A percentile compares a stretch with the other conserved stretches of the same genome.
These are phyloP conservation scores for Setaria viridis DNA, from an alignment of 202 grass and related monocot species.

Conservation along the genomic window DNA sequence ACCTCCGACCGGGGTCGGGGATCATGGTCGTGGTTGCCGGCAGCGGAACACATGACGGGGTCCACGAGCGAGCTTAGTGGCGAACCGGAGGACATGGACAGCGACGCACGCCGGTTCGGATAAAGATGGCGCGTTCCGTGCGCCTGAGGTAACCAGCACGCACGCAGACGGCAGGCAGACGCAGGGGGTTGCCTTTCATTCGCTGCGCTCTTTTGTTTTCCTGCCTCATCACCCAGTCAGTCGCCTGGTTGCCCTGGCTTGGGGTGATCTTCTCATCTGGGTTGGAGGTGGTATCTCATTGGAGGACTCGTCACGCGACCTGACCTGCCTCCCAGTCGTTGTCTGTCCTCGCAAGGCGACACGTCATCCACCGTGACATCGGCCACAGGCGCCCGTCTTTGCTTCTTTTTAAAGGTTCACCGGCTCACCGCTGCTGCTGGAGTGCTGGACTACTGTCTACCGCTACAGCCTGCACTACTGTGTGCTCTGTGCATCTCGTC, in stretches of 20 bases:
- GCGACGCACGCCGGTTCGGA: slow-evolving; percentile 18
- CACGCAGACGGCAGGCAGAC: too few relatives aligned
- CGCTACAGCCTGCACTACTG: background rate
- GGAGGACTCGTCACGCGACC: background rate
- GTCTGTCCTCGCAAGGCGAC: background rate
- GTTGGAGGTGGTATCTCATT: background rate
- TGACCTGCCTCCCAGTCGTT: background rate
- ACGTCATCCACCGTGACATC: slow-evolving; percentile 2
- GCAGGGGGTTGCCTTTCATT: background rate
- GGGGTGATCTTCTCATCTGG: background rate
- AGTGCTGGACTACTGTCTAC: background rate
- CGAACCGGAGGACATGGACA: slow-evolving; percentile 34
- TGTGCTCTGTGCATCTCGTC: background rate
- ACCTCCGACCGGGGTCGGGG: too few relatives aligned
- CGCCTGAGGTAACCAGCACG: slow-evolving; percentile 33
- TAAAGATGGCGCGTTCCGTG: slow-evolving; percentile 35
- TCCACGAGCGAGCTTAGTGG: slow-evolving; percentile 20
- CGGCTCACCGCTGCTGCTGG: background rate
- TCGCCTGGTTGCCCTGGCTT: too few relatives aligned
- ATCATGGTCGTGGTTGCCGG: background rate
- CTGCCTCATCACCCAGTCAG: background rate
- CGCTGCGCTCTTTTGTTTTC: background rate
- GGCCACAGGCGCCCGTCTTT: background rate
- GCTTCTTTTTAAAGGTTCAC: background rate
- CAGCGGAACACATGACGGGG: slow-evolving; percentile 25